Conservation (phyloP, 805 yeast genomes). For the Lipomyces sp. region DNA sequence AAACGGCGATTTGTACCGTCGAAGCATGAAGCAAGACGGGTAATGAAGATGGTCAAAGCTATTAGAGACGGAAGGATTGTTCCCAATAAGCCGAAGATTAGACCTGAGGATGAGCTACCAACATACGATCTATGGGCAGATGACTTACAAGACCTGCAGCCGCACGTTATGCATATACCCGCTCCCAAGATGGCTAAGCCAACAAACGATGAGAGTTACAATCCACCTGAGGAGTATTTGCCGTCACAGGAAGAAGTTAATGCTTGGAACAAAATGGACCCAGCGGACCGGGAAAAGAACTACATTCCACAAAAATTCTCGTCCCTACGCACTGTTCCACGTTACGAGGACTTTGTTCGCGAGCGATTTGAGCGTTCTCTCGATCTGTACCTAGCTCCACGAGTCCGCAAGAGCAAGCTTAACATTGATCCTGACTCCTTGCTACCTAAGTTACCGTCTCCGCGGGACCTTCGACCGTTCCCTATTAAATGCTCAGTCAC, state of each 20-base stretch:
- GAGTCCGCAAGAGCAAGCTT: conserved; percentile 87
- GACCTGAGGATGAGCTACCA: conserved; percentile 54
- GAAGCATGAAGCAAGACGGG: conserved; percentile 92
- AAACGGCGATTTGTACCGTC: conserved; percentile 96
- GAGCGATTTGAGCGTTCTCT: conserved; percentile 93
- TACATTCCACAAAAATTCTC: conserved; percentile 81
- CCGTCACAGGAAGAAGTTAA: conserved; percentile 76
- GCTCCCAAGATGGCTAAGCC: conserved; percentile 98
- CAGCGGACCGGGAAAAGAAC: conserved; percentile 76
- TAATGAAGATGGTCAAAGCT: conserved; percentile 95
- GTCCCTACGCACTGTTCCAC: conserved; percentile 90
- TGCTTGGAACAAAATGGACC: conserved; percentile 71
- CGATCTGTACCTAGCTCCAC: conserved; percentile 93
- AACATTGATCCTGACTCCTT: conserved; percentile 95
- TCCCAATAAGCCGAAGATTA: conserved; percentile 65
- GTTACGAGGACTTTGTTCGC: conserved; percentile 80
- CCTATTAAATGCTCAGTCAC: conserved; percentile 87
- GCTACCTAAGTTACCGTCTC: conserved; percentile 95
- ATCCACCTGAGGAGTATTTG: conserved; percentile 96
- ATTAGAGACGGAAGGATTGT: conserved; percentile 94
- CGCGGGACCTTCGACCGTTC: conserved; percentile 95
- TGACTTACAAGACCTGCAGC: conserved; percentile 57
- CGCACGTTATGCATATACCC: conserved; percentile 84
- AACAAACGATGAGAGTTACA: conserved; percentile 92
- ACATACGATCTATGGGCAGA: conserved; percentile 82